A percentile compares a stretch with the other conserved stretches of the same genome.
These are phyloP conservation scores for Actinomortierella wolfii DNA, from an alignment of 371 early-diverging fungal genomes.

Conservation along the genomic window DNA sequence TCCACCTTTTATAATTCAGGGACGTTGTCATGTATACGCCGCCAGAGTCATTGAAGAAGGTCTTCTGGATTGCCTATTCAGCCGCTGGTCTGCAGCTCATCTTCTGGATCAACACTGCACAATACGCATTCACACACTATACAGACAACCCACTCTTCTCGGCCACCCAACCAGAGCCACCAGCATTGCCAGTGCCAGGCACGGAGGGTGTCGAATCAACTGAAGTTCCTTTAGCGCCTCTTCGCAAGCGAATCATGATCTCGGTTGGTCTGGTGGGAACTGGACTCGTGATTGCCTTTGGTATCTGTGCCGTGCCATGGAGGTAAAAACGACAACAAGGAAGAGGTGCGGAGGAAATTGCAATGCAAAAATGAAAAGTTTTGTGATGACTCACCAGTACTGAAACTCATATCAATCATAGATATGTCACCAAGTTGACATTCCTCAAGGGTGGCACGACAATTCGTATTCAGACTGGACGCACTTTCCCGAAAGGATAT, in stretches of 20 bases:
- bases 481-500: constrained; percentile 40
- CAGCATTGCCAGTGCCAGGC: constrained; percentile 30
- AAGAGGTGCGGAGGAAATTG: not conserved
- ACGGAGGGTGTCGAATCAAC: constrained; percentile 35
- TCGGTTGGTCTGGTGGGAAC: constrained; percentile 43
- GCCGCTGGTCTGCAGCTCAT: constrained; percentile 38
- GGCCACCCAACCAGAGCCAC: constrained; percentile 28
- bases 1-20: constrained; percentile 6
- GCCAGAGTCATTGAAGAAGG: constrained; percentile 29
- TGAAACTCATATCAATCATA: constrained; percentile 12
- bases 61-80: constrained; percentile 36
- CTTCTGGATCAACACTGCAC: constrained; percentile 44
- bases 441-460: constrained; percentile 37
- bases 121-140: constrained; percentile 44
- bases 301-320: constrained; percentile 46
- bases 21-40: constrained; percentile 37
- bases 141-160: constrained; percentile 44
- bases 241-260: constrained; percentile 36
- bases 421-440: constrained; percentile 42
- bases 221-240: constrained; percentile 33
- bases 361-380: no score
- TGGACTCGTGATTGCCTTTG: constrained; percentile 42
- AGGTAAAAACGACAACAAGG: constrained; percentile 15
- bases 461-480: constrained; percentile 40
- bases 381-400: no score